These are phyloP conservation scores for Aspergillus pseudoviridinutans DNA, from an alignment of 2,329 filamentous ascomycete species.

Conservation along the genomic window DNA sequence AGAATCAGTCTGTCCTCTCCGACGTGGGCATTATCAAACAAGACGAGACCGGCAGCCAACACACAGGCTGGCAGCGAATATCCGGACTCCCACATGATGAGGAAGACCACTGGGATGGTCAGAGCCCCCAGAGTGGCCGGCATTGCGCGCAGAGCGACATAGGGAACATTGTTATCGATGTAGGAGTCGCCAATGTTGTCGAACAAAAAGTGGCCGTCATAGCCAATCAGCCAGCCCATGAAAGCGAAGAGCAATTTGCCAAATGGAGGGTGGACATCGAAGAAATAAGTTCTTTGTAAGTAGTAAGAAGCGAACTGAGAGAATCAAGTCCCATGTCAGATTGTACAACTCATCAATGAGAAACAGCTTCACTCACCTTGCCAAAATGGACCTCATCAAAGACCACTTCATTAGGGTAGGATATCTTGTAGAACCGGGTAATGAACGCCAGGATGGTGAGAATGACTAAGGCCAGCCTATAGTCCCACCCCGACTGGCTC, in stretches of 20 bases:
- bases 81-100: conserved; percentile 99
- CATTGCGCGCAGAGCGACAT: conserved; percentile 91
- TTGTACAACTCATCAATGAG: not conserved
- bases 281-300: conserved; percentile 96
- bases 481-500: conserved; percentile 66
- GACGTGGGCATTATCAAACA: conserved; percentile 97
- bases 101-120: conserved; percentile 87
- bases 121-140: conserved; percentile 87
- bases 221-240: conserved; percentile 96
- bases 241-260: conserved; percentile 97
- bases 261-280: conserved; percentile 97
- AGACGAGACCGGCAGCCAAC: conserved; percentile 76
- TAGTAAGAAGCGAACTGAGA: conserved; percentile 62
- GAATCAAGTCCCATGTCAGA: conserved; percentile 1
- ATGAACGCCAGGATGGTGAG: conserved; percentile 82
- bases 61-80: conserved; percentile 93
- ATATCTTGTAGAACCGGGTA: conserved; percentile 94
- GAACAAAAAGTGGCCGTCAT: conserved; percentile 95
- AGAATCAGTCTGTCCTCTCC: conserved; percentile 94
- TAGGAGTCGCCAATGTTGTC: conserved; percentile 99
- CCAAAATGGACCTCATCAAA: conserved; percentile 99
- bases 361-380: conserved; percentile 63
- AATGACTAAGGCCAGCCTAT: conserved; percentile 71
- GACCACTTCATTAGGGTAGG: conserved; percentile 91
- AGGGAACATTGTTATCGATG: conserved; percentile 93